Base-by-base conservation (phyloP, 352 stramenopile species). In the Globisporangium abappressorium region DNA sequence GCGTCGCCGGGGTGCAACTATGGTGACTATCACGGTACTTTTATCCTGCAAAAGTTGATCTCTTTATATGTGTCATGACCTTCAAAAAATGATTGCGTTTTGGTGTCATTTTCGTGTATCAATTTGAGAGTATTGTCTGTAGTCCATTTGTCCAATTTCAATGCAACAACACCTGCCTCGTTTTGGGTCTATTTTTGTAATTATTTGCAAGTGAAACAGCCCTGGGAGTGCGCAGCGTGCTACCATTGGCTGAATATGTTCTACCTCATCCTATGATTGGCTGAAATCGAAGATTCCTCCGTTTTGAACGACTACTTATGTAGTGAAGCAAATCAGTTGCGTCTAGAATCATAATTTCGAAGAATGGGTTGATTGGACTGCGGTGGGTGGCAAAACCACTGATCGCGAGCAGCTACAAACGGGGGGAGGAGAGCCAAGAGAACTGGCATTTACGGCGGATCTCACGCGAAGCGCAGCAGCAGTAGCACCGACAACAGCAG, bases 371-470 rank as follows among this genome's bases (percentile, higher is more conserved):
- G 65, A 65, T 58, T 70, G 65, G 56, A 65, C 28, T 33, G 30
- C 12, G 38, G 12, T 64, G 18, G 65, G 62, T n/a, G 43, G 65
- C 46, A 65, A 70, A 70, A 70, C 57, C 65, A 70, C 65, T 59
- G 56, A 70, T 36, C 53, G 53, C 53, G 33, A 34, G 28, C 54
- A 26, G 14, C 41, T 26, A n/a, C 24, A 66, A 43, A 65, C 24
- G 46, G 62, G 54, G 51, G 30, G 59, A 65, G 22, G 56, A 69
- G 64, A 59, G 38, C 60, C 4, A 65, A 65, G 49, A 62, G 51
- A 33, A 58, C 49, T 41, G 30, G 33, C 30, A 47, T 34, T 56
- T 56, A 56, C 49, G 12, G 49, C 49, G 9, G 54, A 60, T 60
- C 62, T 53, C 41, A 46, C 18, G 38, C 38, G 38, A 46, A 46